phyloP scores from a whole-genome alignment of 768 basidiomycete genomes.

The Xerocomellus amylosporus region DNA sequence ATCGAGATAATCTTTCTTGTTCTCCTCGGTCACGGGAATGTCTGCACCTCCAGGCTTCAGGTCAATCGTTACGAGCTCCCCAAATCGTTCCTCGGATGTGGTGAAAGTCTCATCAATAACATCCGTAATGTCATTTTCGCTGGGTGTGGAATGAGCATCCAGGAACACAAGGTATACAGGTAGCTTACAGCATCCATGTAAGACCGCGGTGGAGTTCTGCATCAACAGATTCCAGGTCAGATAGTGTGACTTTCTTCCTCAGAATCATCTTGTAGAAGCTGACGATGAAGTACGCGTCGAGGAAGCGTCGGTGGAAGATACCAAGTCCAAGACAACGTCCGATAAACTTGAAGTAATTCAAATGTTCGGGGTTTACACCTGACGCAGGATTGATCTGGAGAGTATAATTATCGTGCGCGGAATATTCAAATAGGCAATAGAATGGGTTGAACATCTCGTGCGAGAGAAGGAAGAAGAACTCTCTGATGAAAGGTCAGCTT shows the following conservation, averaged over 20 bases:
- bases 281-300: slow-evolving; percentile 99
- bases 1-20: slow-evolving; percentile 99
- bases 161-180: not conserved
- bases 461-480: slow-evolving; percentile 99
- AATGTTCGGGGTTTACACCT: slow-evolving; percentile 96
- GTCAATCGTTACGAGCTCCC: slow-evolving; percentile 96
- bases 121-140: slow-evolving; percentile 98
- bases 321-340: slow-evolving; percentile 92
- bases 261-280: slow-evolving; percentile 99
- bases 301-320: slow-evolving; percentile 98
- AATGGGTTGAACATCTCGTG: slow-evolving; percentile 99
- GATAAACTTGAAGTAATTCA: slow-evolving; percentile 99
- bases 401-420: slow-evolving; percentile 99
- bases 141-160: slow-evolving; percentile 32
- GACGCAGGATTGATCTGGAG: slow-evolving; percentile 99
- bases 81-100: slow-evolving; percentile 95
- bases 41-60: slow-evolving; percentile 87
- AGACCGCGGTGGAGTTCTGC: slow-evolving; percentile 91
- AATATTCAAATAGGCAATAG: slow-evolving; percentile 99
- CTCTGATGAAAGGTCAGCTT: slow-evolving; percentile 48
- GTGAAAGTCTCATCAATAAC: slow-evolving; percentile 98
- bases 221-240: slow-evolving; percentile 96
- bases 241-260: slow-evolving; percentile 93
- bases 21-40: slow-evolving; percentile 88
- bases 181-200: slow-evolving; percentile 95